Base-by-base conservation (phyloP, 148 eudicot genomes). In the Chenopodium berlandieri region DNA sequence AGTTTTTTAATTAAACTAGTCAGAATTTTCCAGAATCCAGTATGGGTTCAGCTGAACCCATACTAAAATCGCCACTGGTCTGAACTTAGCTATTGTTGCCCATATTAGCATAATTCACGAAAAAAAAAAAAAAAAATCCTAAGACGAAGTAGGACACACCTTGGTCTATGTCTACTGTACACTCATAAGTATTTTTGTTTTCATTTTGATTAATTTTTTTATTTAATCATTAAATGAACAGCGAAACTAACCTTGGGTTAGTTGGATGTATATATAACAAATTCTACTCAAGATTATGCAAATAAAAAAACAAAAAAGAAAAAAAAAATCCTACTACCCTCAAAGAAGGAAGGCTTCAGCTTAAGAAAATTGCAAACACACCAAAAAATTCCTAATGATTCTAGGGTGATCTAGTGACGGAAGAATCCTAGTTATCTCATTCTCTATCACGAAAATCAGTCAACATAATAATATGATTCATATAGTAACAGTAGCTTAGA, bases 81-180 rank as follows among this genome's bases (percentile, higher is more conserved):
- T 67, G 71, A 67, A 67, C 71, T 67, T 31, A 67, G 14, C 32
- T 65, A 16, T 67, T 67, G 71, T 30, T 68, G 71, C 20, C 40
- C 32, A 14, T 31, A 66, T 68, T 66, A 25, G 37, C 34, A 23
- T 66, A 23, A 17, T n/a, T 66, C 3, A 16, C 71, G 16, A 31
- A 13, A 2, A 32, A 32, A 32, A 32, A 34, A 34, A 34, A 34
- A 3, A 34, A 27, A 25, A 65, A 31, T 23, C 31, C 69, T 65
- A 65, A 19, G 3, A 65, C 17, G 27, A 65, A 25, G 25, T 65
- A n/a, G 30, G 13, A 32, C 32, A 65, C 37, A 34, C 37, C 37
- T 34, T 2, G 37, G 37, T 34, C 0, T 34, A 34, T 6, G 37
- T 34, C 0, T 34, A 34, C 37, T 4, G 4, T 34, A 34, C 37